Base-by-base conservation (phyloP, 1,284 basidiomycete species). In the Athelia psychrophila region DNA sequence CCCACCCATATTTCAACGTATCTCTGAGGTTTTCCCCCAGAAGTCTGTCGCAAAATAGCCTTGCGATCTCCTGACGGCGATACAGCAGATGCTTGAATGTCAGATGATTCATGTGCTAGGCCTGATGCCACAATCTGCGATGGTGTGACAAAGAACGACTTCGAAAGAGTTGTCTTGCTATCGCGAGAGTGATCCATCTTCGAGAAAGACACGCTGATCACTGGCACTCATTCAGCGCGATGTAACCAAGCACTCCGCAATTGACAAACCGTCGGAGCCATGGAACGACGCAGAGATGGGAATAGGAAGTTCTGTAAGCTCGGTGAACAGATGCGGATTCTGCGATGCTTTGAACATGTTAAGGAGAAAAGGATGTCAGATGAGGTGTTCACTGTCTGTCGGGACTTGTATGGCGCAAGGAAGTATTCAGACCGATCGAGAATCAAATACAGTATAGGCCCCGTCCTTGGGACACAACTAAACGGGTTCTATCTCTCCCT, bases 1-100 rank as follows among this genome's bases (percentile, higher is more conserved):
- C 69, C 70, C 0, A 66, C 61, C 83, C 85, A 88, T 13, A 90
- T 67, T 63, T 90, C 87, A 0, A 89, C 75, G 47, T 75, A 77
- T 24, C 83, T 74, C 55, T 74, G 77, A 59, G 78, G 78, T 4
- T 60, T 62, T 0, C 47, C 38, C 3, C 64, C 63, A 4, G 52
- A 35, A 0, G 61, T 60, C 60, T 82, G 79, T 12, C 75, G 73
- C 18, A 87, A 66, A 42, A 79, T 63, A 5, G 78, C 83, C 3
- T 73, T 66, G 18, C 67, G 67, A 24, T 62, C 64, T 19, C 67
- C 67, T 2, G 81, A 81, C 0, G 76, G 68, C 2, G 84, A 82
- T n/a, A 65, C 59, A 1, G 66, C 57, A 6, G 71, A 74, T 2
- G 71, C 70, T 19, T 78, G 58, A 22, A 79, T 63, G 44, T 81